Percentiles rank a stretch among this genome's conserved stretches.
These are phyloP conservation scores for Coffea eugenioides DNA, from an alignment of 257 asterid genomes.

Conservation along the genomic window DNA sequence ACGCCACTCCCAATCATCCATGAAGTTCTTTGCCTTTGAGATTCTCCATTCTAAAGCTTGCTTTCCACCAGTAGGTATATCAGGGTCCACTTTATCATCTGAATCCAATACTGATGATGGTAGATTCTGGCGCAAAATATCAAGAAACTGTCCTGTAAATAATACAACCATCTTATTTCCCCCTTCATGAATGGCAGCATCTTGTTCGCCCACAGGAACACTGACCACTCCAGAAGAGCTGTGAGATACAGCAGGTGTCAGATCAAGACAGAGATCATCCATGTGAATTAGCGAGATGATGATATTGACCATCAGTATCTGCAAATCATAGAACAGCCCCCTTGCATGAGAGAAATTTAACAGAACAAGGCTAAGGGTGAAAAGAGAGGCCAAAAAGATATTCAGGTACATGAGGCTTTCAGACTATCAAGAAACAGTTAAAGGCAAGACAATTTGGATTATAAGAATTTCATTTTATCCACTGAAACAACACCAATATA, in stretches of 20 bases:
- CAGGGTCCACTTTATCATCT: slow-evolving; percentile 53
- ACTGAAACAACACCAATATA: not conserved
- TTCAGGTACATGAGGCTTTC: slow-evolving; percentile 1
- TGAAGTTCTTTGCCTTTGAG: slow-evolving; percentile 63
- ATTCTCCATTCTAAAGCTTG: slow-evolving; percentile 90
- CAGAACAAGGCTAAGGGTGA: slow-evolving; percentile 21
- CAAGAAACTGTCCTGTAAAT: slow-evolving; percentile 71
- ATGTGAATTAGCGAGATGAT: slow-evolving; percentile 78
- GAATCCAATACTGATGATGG: slow-evolving; percentile 62
- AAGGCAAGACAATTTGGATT: not conserved
- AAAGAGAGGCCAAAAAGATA: slow-evolving; percentile 16
- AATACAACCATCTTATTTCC: slow-evolving; percentile 76
- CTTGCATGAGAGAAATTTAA: slow-evolving; percentile 15
- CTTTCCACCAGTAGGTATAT: slow-evolving; percentile 58
- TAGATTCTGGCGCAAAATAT: slow-evolving; percentile 70
- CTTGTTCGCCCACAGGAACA: slow-evolving; percentile 41
- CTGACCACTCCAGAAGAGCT: slow-evolving; percentile 44
- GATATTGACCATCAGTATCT: slow-evolving; percentile 86
- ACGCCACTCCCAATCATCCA: slow-evolving; percentile 99
- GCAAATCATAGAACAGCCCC: slow-evolving; percentile 30
- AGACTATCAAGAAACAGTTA: not conserved
- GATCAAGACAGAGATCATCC: slow-evolving; percentile 70
- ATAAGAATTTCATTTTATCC: not conserved
- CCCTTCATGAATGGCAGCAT: slow-evolving; percentile 47
- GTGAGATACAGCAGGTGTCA: slow-evolving; percentile 47